Base-by-base conservation (phyloP, 148 eudicot species). In the Diospyros lotus region DNA sequence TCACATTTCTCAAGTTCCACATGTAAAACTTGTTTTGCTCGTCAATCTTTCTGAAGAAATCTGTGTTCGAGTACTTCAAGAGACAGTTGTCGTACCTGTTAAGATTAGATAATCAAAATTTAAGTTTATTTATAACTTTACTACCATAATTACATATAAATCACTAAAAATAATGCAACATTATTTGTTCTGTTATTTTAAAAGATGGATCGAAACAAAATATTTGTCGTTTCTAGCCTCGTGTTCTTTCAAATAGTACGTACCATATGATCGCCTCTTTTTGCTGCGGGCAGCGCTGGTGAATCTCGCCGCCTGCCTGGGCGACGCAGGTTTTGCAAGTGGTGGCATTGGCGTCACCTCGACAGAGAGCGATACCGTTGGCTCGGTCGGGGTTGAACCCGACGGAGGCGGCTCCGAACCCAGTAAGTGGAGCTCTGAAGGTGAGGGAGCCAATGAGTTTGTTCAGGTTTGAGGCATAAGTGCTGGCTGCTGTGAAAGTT, bases 361-460 rank as follows among this genome's bases (percentile, higher is more conserved):
- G 78, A 52, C 89, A 82, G n/a, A 78, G 69, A 9, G 79, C 79
- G 1, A 86, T 75, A n/a, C 87, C 87, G 52, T 50, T 80, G 56
- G 75, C 58, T 62, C 44, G 68, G 55, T 28, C 15, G 38, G 58
- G 58, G 48, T 58, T 2, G 2, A 60, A 10, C 17, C 82, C 85
- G 1, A 68, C 12, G 0, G 81, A 75, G 40, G 50, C 77, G 43
- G 40, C 56, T 39, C 75, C 77, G 14, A 77, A 85, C 48, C 87
- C 85, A 1, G 75, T 64, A 8, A 65, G 52, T 8, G 80, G 68
- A 17, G 80, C 70, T 64, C 72, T 54, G 68, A 9, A 43, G 78
- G 28, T 41, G 14, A 79, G 56, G 12, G 28, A 58, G 58, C 71
- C 72, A 9, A 63, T 9, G 72, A 83, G 64, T 48, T 66, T 77